Evolutionary conservation across 805 yeast species (phyloP).

Genomic region (Suhomyces sp.): DNA sequence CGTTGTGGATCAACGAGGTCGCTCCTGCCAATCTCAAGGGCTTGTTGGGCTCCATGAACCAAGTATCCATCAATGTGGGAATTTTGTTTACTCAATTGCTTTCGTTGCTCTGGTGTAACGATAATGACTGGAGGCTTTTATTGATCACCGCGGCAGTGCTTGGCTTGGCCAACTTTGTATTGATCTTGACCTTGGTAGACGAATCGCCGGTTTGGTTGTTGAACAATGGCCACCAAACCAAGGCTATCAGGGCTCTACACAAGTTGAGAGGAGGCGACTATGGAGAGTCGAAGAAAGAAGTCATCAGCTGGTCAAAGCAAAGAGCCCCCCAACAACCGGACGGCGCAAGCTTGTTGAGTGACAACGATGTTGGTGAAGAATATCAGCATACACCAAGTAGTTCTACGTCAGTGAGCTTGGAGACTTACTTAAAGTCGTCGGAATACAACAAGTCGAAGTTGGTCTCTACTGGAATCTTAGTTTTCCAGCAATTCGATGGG

Average conservation of each 20-base stretch:
- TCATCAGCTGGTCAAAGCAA: conserved; percentile 30
- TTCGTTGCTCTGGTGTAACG: conserved; percentile 66
- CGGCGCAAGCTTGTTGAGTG: conserved; percentile 12
- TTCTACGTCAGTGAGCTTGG: conserved; percentile 21
- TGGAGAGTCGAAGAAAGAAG: conserved; percentile 32
- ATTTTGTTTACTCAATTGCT: conserved; percentile 75
- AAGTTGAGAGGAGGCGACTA: conserved; percentile 40
- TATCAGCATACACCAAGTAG: neutral
- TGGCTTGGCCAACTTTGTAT: conserved; percentile 47
- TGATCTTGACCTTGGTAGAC: conserved; percentile 40
- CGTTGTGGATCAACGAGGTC: conserved; percentile 76
- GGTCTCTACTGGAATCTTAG: conserved; percentile 68
- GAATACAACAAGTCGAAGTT: conserved; percentile 56
- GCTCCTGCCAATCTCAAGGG: conserved; percentile 72
- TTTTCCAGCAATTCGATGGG: conserved; percentile 90
- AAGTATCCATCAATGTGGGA: conserved; percentile 81
- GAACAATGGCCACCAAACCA: conserved; percentile 41
- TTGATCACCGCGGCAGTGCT: conserved; percentile 59
- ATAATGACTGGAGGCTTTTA: conserved; percentile 68
- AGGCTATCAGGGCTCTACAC: conserved; percentile 39
- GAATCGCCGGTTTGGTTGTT: conserved; percentile 88
- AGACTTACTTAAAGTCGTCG: conserved; percentile 47
- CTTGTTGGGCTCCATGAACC: conserved; percentile 83
- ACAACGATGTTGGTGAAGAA: conserved; percentile 4
- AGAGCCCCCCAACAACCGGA: conserved; percentile 6